phyloP scores from a whole-genome alignment of 768 basidiomycete genomes.

The Coprinopsis strossmayeri region DNA sequence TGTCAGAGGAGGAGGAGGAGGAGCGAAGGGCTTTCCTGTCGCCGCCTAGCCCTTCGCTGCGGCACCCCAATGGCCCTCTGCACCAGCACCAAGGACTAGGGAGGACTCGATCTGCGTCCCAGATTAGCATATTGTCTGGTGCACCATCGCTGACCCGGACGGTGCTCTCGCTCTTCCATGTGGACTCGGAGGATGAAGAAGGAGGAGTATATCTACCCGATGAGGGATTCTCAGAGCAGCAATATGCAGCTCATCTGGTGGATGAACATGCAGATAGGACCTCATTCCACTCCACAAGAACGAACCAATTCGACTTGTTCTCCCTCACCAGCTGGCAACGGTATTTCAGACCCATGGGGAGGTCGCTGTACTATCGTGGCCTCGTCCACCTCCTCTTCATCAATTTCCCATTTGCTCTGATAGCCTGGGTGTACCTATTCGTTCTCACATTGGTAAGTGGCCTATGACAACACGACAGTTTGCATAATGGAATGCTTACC shows the following conservation, averaged over 20 bases:
- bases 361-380: constrained; percentile 53
- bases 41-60: constrained; percentile 13
- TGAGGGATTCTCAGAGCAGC: constrained; percentile 22
- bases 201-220: constrained; percentile 5
- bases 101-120: constrained; percentile 51
- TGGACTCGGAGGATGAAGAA: constrained; percentile 31
- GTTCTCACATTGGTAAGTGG: constrained; percentile 72
- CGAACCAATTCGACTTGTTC: constrained; percentile 20
- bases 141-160: constrained; percentile 67
- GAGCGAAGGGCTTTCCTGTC: constrained; percentile 44
- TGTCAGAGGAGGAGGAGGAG: constrained; percentile 23
- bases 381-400: constrained; percentile 64
- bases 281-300: constrained; percentile 11
- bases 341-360: constrained; percentile 61
- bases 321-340: constrained; percentile 34
- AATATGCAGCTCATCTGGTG: constrained; percentile 24
- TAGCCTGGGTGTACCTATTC: constrained; percentile 76
- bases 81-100: constrained; percentile 17
- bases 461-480: background rate
- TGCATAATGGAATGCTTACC: background rate
- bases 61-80: constrained; percentile 9
- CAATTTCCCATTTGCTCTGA: constrained; percentile 74
- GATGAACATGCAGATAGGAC: constrained; percentile 18
- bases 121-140: constrained; percentile 46
- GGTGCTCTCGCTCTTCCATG: constrained; percentile 59